Conservation (phyloP, 371 early-diverging fungal species). For the Mucor piriformis region DNA sequence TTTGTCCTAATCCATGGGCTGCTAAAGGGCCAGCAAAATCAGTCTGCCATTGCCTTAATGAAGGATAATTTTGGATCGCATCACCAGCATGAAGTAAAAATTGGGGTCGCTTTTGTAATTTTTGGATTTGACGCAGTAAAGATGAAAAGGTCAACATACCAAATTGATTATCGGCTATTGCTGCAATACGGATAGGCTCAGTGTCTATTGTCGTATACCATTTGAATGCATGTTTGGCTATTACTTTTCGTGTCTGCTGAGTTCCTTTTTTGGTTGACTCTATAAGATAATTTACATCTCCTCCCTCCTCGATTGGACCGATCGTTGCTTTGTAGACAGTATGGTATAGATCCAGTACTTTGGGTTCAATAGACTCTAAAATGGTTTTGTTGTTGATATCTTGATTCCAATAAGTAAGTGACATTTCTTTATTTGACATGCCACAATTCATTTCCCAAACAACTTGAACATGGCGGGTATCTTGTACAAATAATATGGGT, state of each 20-base stretch:
- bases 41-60: conserved; percentile 72
- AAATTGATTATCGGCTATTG: conserved; percentile 67
- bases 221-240: conserved; percentile 31
- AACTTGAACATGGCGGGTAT: conserved; percentile 52
- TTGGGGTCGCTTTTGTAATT: conserved; percentile 36
- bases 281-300: conserved; percentile 13
- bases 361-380: conserved; percentile 27
- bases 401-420: conserved; percentile 29
- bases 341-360: conserved; percentile 48
- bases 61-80: conserved; percentile 63
- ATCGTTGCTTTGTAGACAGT: conserved; percentile 55
- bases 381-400: neutral
- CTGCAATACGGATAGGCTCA: conserved; percentile 55
- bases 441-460: conserved; percentile 68
- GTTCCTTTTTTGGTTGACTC: neutral
- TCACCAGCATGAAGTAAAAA: conserved; percentile 70
- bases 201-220: conserved; percentile 30
- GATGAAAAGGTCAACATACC: conserved; percentile 54
- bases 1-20: conserved; percentile 56
- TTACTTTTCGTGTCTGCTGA: conserved; percentile 16
- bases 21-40: conserved; percentile 72
- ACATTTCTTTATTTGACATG: conserved; percentile 44
- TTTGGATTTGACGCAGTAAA: conserved; percentile 48
- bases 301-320: conserved; percentile 39
- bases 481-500: conserved; percentile 59